Evolutionary conservation across 2,329 filamentous ascomycete species (phyloP), one percentile per base, ranked within the genome.

Genomic region (Fusarium praegraminearum): DNA sequence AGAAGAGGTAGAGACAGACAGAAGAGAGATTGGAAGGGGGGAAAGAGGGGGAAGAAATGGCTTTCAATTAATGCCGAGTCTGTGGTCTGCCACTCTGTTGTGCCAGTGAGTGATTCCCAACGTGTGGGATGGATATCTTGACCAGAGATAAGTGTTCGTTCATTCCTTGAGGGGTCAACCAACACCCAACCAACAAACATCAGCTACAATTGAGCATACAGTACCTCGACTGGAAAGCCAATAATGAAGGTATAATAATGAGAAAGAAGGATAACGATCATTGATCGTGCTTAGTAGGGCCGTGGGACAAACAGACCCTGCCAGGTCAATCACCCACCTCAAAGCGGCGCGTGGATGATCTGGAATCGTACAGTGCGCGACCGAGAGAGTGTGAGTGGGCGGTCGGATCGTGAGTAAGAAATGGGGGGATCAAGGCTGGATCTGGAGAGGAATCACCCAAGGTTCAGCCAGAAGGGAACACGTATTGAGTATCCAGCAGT

Each of bases 321-420:
- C 71, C 67, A 75, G 68, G 67, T 73, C 71, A 71, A 55, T 63
- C 56, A 41, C 55, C 62, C 62, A 60, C 54, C 62, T 65, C 54
- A 36, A 33, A 49, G 60, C 61, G 57, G 71, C 61, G 69, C 61
- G 73, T 73, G 70, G 61, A 57, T 63, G 69, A 74, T 71, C 54
- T 70, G 62, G 68, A 69, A 72, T 69, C 68, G 68, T 62, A 71
- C 68, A 71, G 62, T 70, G 69, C 66, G 66, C 58, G 56, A 72
- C 57, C 50, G 13, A 20, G 50, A 57, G 41, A 51, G 57, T 55
- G 54, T 69, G 70, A 54, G 57, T 59, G 65, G 67, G 60, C 53
- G 69, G 57, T 55, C 57, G 64, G 60, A 73, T 67, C 57, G 71
- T 70, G 67, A 70, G 63, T 44, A 49, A 68, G 60, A 68, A 68